Evolutionary conservation across 176 grass and related monocot genomes (phyloP).

Genomic region (Themeda triandra): DNA sequence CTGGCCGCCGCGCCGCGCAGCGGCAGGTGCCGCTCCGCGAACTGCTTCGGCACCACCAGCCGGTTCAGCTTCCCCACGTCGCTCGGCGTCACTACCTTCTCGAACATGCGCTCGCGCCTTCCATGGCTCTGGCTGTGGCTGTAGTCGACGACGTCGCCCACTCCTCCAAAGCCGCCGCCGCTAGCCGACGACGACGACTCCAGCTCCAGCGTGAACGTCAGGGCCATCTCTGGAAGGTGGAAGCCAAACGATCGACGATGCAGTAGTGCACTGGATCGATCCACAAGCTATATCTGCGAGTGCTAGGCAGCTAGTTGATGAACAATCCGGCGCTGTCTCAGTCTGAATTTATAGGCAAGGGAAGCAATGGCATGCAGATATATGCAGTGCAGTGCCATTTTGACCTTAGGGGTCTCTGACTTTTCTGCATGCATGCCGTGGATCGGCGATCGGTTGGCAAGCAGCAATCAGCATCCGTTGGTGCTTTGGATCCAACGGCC

Average conservation of each 20-base stretch:
- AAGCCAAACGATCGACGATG: background rate
- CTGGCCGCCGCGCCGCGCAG: slow-evolving; percentile 6
- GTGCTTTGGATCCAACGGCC: no score
- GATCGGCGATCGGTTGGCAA: no score
- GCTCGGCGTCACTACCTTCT: slow-evolving; percentile 53
- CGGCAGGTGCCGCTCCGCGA: slow-evolving; percentile 52
- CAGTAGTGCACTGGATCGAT: background rate
- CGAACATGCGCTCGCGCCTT: slow-evolving; percentile 29
- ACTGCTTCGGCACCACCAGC: slow-evolving; percentile 59
- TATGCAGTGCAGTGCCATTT: no score
- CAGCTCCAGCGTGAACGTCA: background rate
- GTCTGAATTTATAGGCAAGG: no score
- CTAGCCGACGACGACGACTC: background rate
- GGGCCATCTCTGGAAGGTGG: background rate
- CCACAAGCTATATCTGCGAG: no score
- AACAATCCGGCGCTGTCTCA: no score
- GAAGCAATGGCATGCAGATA: no score
- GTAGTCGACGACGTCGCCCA: background rate
- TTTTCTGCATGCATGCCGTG: no score
- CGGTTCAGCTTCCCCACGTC: slow-evolving; percentile 58
- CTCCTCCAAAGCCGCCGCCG: background rate
- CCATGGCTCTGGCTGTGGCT: background rate
- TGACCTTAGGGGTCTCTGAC: no score
- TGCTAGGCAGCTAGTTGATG: no score
- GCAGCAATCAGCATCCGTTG: no score